Evolutionary conservation across 192 early-diverging fungal species (phyloP).

Genomic region (Funneliformis mosseae): DNA sequence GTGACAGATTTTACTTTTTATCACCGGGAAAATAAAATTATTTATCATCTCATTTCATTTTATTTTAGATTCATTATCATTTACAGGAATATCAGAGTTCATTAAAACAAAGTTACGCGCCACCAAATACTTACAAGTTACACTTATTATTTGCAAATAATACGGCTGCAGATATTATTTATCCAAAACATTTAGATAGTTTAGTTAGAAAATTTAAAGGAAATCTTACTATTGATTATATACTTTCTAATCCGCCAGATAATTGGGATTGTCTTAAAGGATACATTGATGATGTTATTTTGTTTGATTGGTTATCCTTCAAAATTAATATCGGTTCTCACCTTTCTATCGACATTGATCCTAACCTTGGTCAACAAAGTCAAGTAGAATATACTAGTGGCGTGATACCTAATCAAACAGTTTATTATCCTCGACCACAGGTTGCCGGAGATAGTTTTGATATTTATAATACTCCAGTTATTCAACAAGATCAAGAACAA

Average conservation of each 20-base stretch:
- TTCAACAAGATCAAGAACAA: not conserved
- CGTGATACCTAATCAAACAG: not conserved
- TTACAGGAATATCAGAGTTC: no score
- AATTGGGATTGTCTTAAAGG: not conserved
- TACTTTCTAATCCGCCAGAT: not conserved
- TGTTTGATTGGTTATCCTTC: not conserved
- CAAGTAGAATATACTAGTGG: not conserved
- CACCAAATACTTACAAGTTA: not conserved
- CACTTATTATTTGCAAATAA: conserved; percentile 19
- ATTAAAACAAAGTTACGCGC: not conserved
- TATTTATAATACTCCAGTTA: not conserved
- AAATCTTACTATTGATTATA: not conserved
- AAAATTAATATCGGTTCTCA: not conserved
- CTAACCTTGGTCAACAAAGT: no score
- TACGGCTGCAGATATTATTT: not conserved
- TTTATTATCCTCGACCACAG: not conserved
- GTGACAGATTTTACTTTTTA: not conserved
- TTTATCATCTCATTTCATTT: not conserved
- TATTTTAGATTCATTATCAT: not conserved
- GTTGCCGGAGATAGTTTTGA: not conserved
- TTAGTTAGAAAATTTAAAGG: not conserved
- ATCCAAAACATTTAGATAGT: not conserved
- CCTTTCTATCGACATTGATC: not conserved
- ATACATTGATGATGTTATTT: not conserved
- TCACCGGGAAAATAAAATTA: not conserved